phyloP scores from a whole-genome alignment of 2,329 filamentous ascomycete genomes.

The Arthrobotrys pseudoclavata region DNA sequence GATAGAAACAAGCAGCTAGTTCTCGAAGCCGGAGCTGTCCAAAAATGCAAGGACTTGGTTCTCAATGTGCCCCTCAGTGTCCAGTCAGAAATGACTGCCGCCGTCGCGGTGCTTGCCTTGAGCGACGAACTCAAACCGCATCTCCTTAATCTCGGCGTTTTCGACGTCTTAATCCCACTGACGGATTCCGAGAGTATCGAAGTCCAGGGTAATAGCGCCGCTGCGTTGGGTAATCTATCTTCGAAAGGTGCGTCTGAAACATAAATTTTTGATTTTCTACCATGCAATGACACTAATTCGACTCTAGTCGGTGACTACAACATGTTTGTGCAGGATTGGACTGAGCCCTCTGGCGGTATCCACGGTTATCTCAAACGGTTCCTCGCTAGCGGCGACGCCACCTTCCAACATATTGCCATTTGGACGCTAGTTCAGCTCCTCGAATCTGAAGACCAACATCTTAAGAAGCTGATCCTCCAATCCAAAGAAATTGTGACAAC shows the following conservation, averaged over 20 bases:
- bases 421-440: slow-evolving; percentile 97
- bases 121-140: slow-evolving; percentile 96
- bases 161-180: slow-evolving; percentile 93
- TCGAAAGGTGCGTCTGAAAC: slow-evolving; percentile 81
- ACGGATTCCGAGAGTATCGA: slow-evolving; percentile 97
- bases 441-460: slow-evolving; percentile 89
- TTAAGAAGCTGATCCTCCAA: slow-evolving; percentile 89
- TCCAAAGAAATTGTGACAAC: slow-evolving; percentile 92
- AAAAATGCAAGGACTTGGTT: slow-evolving; percentile 98
- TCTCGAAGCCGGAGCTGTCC: slow-evolving; percentile 92
- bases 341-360: slow-evolving; percentile 90
- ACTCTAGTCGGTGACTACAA: slow-evolving; percentile 89
- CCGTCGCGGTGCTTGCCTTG: slow-evolving; percentile 93
- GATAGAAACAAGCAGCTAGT: slow-evolving; percentile 99
- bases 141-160: slow-evolving; percentile 90
- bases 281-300: slow-evolving; percentile 58
- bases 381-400: slow-evolving; percentile 91
- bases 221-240: slow-evolving; percentile 92
- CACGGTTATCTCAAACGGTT: slow-evolving; percentile 95
- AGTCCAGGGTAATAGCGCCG: slow-evolving; percentile 97
- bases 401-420: slow-evolving; percentile 98
- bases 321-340: slow-evolving; percentile 95
- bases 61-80: slow-evolving; percentile 92
- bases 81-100: slow-evolving; percentile 99
- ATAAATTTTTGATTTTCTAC: neutral